Conservation (phyloP, 106 monocot genomes). For the Dendrobium chrysotoxum region DNA sequence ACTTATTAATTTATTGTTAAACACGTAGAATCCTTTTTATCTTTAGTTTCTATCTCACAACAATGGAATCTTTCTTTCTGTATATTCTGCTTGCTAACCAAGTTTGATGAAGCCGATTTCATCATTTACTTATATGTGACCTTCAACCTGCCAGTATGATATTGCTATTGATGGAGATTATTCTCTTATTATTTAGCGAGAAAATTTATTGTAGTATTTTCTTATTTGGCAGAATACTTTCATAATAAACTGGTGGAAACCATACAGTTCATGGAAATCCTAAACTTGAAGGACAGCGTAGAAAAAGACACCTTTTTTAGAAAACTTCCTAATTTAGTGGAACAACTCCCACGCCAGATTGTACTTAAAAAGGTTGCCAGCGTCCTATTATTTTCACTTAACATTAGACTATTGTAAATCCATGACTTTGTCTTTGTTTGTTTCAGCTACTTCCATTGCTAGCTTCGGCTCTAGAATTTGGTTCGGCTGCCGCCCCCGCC, state of each 20-base stretch:
- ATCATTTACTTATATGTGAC: neutral
- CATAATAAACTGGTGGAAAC: slow-evolving; percentile 97
- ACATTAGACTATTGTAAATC: neutral
- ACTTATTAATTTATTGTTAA: slow-evolving; percentile 14
- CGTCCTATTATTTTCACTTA: neutral
- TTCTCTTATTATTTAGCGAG: neutral
- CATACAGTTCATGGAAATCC: slow-evolving; percentile 96
- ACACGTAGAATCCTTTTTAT: neutral
- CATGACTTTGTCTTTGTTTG: slow-evolving; percentile 5
- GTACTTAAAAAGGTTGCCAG: slow-evolving; percentile 82
- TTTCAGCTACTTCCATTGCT: slow-evolving; percentile 83
- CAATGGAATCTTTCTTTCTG: neutral
- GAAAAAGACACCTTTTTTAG: slow-evolving; percentile 96
- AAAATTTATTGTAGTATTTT: neutral
- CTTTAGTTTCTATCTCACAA: neutral
- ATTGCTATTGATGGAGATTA: neutral
- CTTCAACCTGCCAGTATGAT: neutral
- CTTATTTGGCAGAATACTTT: slow-evolving; percentile 76
- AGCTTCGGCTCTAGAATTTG: slow-evolving; percentile 86
- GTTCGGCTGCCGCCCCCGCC: slow-evolving; percentile 93
- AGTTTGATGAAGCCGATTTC: neutral
- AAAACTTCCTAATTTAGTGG: slow-evolving; percentile 88
- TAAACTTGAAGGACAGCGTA: slow-evolving; percentile 97
- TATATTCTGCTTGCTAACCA: neutral
- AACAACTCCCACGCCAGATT: slow-evolving; percentile 89